phyloP scores from a whole-genome alignment of 2,329 filamentous ascomycete species.

The Cytospora piceae region DNA sequence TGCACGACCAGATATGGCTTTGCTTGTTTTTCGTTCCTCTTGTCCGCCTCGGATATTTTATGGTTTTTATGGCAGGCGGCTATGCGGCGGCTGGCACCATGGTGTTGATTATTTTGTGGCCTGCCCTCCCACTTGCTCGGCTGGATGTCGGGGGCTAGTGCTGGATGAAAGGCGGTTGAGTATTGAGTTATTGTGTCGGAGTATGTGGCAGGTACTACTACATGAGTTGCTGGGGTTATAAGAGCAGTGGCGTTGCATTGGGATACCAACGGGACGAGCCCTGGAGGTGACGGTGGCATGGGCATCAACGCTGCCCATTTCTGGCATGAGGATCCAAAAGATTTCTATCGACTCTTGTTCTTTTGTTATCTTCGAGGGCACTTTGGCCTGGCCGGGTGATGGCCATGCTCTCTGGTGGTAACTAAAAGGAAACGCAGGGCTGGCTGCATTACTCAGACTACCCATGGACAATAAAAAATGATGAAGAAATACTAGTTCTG shows the following conservation, averaged over 20 bases:
- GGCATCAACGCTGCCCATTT: constrained; percentile 16
- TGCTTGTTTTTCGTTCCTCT: constrained; percentile 39
- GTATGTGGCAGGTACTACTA: constrained; percentile 27
- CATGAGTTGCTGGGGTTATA: constrained; percentile 20
- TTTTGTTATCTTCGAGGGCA: constrained; percentile 27
- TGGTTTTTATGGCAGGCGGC: constrained; percentile 39
- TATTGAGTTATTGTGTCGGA: constrained; percentile 22
- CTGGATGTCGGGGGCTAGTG: constrained; percentile 16
- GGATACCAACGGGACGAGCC: constrained; percentile 20
- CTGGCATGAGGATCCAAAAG: constrained; percentile 31
- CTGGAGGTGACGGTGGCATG: constrained; percentile 13
- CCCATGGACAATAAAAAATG: constrained; percentile 25
- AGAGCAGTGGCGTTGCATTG: constrained; percentile 26
- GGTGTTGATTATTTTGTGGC: constrained; percentile 32
- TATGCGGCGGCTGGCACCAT: constrained; percentile 38
- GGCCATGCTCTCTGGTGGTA: constrained; percentile 21
- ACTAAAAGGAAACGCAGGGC: constrained; percentile 27
- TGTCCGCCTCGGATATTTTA: constrained; percentile 42
- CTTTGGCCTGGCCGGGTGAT: constrained; percentile 17
- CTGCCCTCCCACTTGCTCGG: constrained; percentile 7
- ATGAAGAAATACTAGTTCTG: constrained; percentile 16
- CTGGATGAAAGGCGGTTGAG: constrained; percentile 23
- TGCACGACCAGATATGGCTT: constrained; percentile 35
- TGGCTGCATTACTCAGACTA: constrained; percentile 24
- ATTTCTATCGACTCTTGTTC: constrained; percentile 31